phyloP scores from a whole-genome alignment of 371 early-diverging fungal genomes.

The Fennellomyces sp. region DNA sequence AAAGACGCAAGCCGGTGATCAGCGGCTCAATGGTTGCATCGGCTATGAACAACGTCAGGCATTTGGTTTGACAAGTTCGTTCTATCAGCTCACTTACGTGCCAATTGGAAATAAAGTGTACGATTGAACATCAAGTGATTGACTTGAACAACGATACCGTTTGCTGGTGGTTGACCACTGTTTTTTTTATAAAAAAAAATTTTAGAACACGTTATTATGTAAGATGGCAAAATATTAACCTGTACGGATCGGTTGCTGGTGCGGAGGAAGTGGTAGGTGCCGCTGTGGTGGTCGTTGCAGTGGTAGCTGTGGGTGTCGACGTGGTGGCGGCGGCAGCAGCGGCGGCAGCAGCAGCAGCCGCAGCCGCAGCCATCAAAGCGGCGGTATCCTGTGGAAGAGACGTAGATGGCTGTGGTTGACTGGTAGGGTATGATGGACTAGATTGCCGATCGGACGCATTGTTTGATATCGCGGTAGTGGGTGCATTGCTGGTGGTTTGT shows the following conservation, averaged over 20 bases:
- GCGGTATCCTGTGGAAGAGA: slow-evolving; percentile 13
- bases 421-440: slow-evolving; percentile 11
- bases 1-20: slow-evolving; percentile 45
- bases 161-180: slow-evolving; percentile 9
- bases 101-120: slow-evolving; percentile 45
- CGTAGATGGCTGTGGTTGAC: background rate
- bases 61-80: no score
- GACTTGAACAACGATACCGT: slow-evolving; percentile 48
- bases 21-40: slow-evolving; percentile 59
- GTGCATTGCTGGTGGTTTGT: slow-evolving; percentile 21
- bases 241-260: background rate
- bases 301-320: background rate
- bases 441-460: slow-evolving; percentile 2
- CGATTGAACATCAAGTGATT: slow-evolving; percentile 45
- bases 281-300: background rate
- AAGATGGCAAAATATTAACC: background rate
- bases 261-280: background rate
- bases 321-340: slow-evolving; percentile 12
- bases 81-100: slow-evolving; percentile 43
- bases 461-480: slow-evolving; percentile 3
- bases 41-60: slow-evolving; percentile 17
- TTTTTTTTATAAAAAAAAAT: background rate
- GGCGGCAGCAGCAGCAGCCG: slow-evolving; percentile 22
- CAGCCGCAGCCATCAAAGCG: slow-evolving; percentile 21
- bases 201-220: background rate